Percentiles rank a stretch among this genome's conserved stretches.
Conservation (phyloP, 2,329 filamentous ascomycete genomes). For the Monosporascus sp. region DNA sequence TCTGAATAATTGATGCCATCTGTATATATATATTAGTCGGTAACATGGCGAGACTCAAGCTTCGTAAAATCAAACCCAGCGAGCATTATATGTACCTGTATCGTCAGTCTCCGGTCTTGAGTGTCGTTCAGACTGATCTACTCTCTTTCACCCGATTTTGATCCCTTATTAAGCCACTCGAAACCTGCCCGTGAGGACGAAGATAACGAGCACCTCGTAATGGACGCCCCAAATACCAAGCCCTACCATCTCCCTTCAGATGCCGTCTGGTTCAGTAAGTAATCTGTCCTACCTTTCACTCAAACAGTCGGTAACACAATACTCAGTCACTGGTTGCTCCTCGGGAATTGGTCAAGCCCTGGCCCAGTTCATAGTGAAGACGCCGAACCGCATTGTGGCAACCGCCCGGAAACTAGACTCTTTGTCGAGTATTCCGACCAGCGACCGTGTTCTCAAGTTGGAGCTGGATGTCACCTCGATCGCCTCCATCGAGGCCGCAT, state of each 20-base stretch:
- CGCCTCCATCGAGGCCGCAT: constrained; percentile 28
- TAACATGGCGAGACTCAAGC: no score
- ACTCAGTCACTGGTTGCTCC: constrained; percentile 23
- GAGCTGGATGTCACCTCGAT: constrained; percentile 42
- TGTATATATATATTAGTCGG: no score
- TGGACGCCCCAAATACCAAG: constrained; percentile 12
- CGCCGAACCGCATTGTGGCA: constrained; percentile 20
- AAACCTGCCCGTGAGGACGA: no score
- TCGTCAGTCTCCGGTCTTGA: no score
- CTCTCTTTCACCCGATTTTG: no score
- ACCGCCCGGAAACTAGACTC: constrained; percentile 32
- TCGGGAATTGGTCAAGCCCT: constrained; percentile 23
- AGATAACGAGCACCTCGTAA: not conserved
- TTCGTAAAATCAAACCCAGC: no score
- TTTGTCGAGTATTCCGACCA: constrained; percentile 36
- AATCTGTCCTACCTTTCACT: not conserved
- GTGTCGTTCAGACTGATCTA: not conserved
- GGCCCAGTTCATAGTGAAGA: constrained; percentile 15
- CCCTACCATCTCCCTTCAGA: constrained; percentile 19
- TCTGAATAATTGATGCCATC: no score
- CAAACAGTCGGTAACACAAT: not conserved
- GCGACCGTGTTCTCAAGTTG: constrained; percentile 35
- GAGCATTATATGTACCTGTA: no score
- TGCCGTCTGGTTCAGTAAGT: constrained; percentile 24
- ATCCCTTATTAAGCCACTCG: no score